phyloP scores from a whole-genome alignment of 768 basidiomycete genomes.

The Chiua virens region DNA sequence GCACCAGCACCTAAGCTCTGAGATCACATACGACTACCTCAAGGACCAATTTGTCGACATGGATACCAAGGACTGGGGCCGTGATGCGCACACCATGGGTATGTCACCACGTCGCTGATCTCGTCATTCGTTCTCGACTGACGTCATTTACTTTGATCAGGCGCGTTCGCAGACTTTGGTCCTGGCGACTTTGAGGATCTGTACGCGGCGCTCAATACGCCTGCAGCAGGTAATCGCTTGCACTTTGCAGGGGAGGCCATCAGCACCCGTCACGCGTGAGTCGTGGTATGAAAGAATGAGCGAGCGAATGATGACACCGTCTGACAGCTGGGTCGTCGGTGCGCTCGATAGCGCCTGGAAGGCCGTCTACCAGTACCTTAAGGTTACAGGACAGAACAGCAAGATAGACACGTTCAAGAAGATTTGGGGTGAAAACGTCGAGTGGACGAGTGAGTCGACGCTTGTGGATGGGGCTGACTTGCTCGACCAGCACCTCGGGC shows the following conservation, averaged over 20 bases:
- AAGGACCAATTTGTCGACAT: constrained; percentile 19
- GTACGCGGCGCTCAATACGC: constrained; percentile 31
- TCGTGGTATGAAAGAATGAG: background rate
- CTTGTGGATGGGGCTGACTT: background rate
- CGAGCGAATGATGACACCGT: constrained; percentile 23
- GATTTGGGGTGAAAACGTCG: constrained; percentile 32
- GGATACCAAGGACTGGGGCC: constrained; percentile 36
- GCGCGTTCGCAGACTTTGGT: constrained; percentile 41
- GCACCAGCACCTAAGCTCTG: constrained; percentile 9
- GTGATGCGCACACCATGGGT: constrained; percentile 37
- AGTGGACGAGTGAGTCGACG: constrained; percentile 21
- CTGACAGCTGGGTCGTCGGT: constrained; percentile 39
- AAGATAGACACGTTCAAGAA: constrained; percentile 18
- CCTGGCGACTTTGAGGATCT: constrained; percentile 39
- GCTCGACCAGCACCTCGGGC: constrained; percentile 7
- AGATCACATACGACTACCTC: constrained; percentile 21
- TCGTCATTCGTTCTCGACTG: background rate
- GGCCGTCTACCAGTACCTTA: constrained; percentile 30
- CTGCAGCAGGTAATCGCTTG: constrained; percentile 24
- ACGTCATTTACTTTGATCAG: constrained; percentile 15
- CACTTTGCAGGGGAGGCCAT: constrained; percentile 18
- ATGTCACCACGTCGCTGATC: constrained; percentile 28
- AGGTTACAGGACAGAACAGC: constrained; percentile 7
- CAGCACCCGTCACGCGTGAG: constrained; percentile 16
- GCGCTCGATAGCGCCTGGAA: constrained; percentile 39